Percentiles rank a stretch among this genome's conserved stretches.
phyloP scores from a whole-genome alignment of 192 early-diverging fungal species.

The Allomyces arbusculus region DNA sequence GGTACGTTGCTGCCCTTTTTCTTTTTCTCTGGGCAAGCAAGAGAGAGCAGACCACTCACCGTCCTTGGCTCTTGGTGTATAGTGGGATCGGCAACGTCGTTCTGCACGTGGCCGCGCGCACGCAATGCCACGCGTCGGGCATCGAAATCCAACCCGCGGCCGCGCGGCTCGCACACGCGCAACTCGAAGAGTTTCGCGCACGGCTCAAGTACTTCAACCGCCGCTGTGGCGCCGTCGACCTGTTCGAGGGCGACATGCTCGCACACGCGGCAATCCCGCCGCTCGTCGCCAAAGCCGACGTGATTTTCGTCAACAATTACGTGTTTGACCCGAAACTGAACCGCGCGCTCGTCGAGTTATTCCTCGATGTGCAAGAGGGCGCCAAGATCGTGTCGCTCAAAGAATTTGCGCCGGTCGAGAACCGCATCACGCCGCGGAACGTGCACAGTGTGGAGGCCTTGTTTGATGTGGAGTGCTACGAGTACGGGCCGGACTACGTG shows the following conservation, averaged over 20 bases:
- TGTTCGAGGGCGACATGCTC: conserved; percentile 72
- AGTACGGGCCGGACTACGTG: neutral
- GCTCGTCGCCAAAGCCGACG: conserved; percentile 60
- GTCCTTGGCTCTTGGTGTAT: no score
- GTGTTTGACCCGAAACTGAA: conserved; percentile 73
- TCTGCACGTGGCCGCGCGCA: conserved; percentile 80
- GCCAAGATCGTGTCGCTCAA: conserved; percentile 66
- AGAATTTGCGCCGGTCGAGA: conserved; percentile 58
- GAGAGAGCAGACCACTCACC: no score
- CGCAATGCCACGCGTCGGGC: conserved; percentile 58
- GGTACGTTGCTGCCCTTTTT: no score
- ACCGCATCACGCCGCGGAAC: conserved; percentile 51
- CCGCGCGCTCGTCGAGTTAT: conserved; percentile 56
- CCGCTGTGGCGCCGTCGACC: conserved; percentile 32
- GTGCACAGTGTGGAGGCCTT: conserved; percentile 1
- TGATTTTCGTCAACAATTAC: conserved; percentile 93
- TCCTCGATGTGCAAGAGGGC: conserved; percentile 80
- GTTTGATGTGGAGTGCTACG: neutral
- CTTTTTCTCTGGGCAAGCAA: no score
- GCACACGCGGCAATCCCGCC: conserved; percentile 42
- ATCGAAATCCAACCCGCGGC: conserved; percentile 86
- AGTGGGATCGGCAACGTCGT: conserved; percentile 94
- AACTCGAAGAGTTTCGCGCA: conserved; percentile 62
- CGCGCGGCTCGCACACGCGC: conserved; percentile 49
- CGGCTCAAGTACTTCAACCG: conserved; percentile 45